These are phyloP conservation scores for Saturnispora halmiae DNA, from an alignment of 805 yeast species.

Conservation along the genomic window DNA sequence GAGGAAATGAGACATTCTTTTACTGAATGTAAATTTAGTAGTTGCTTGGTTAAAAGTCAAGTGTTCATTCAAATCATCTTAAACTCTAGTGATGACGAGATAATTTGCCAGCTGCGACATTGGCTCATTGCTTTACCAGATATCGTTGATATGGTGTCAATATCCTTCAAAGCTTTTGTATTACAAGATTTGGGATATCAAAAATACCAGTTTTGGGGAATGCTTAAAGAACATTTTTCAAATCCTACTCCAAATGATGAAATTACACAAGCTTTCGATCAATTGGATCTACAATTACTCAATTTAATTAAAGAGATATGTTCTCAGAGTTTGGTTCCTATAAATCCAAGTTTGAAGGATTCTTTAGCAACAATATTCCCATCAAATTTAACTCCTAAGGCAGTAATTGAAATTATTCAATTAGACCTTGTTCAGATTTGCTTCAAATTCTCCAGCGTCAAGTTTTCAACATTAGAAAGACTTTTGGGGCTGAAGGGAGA, in stretches of 20 bases:
- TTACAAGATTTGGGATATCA: not conserved
- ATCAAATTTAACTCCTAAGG: not conserved
- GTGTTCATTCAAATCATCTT: no score
- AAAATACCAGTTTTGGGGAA: not conserved
- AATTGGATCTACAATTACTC: not conserved
- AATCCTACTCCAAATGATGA: not conserved
- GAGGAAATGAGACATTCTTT: not conserved
- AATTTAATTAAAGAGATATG: not conserved
- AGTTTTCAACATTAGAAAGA: conserved; percentile 12
- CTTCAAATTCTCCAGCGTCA: conserved; percentile 16
- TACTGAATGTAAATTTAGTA: not conserved
- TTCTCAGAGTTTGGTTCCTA: not conserved
- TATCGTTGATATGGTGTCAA: not conserved
- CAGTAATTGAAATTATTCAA: conserved; percentile 12
- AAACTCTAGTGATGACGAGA: no score
- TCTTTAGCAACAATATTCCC: not conserved
- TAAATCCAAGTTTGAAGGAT: not conserved
- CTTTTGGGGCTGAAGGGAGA: conserved; percentile 14
- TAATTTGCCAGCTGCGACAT: no score
- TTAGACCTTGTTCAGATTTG: conserved; percentile 20
- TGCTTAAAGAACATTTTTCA: not conserved
- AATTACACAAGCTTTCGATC: not conserved
- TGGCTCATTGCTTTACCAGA: not conserved
- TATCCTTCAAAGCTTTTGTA: not conserved
- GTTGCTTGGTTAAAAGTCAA: not conserved